These are phyloP conservation scores for Hemileccinum impolitum DNA, from an alignment of 768 basidiomycete genomes.

Conservation along the genomic window DNA sequence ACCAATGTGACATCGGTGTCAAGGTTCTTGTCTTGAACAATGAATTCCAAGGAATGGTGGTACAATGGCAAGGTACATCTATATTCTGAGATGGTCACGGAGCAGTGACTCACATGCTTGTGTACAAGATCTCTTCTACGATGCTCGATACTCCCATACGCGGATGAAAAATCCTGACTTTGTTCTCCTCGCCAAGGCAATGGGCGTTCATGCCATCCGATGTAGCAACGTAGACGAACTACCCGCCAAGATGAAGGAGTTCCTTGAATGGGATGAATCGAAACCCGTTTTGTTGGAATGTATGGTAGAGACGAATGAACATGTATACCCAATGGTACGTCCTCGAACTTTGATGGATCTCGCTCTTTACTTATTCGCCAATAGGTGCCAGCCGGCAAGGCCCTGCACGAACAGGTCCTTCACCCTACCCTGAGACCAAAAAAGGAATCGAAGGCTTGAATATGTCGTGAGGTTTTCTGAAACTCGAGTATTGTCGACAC, in stretches of 20 bases:
- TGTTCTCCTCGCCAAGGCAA: constrained; percentile 80
- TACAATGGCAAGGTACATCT: constrained; percentile 92
- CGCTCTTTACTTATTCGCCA: constrained; percentile 1
- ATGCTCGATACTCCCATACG: constrained; percentile 95
- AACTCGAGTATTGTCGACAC: not conserved
- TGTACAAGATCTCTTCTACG: constrained; percentile 84
- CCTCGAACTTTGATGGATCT: not conserved
- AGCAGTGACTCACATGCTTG: not conserved
- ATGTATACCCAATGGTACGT: constrained; percentile 87
- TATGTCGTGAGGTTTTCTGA: not conserved
- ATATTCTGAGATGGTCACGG: not conserved
- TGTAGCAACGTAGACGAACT: constrained; percentile 70
- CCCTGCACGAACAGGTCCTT: constrained; percentile 86
- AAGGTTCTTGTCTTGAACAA: constrained; percentile 94
- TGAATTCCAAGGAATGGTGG: constrained; percentile 98
- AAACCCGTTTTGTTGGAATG: constrained; percentile 93
- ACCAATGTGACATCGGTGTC: constrained; percentile 89
- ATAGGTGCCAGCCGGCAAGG: constrained; percentile 89
- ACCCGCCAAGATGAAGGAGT: constrained; percentile 96
- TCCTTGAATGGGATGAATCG: constrained; percentile 87
- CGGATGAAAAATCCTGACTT: constrained; percentile 96
- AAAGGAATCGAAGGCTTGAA: constrained; percentile 24
- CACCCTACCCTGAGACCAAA: constrained; percentile 51
- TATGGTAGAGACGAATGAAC: constrained; percentile 76
- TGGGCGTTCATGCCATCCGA: constrained; percentile 90